These are phyloP conservation scores for Penicillium expansum DNA, from an alignment of 2,329 filamentous ascomycete genomes.

Conservation along the genomic window DNA sequence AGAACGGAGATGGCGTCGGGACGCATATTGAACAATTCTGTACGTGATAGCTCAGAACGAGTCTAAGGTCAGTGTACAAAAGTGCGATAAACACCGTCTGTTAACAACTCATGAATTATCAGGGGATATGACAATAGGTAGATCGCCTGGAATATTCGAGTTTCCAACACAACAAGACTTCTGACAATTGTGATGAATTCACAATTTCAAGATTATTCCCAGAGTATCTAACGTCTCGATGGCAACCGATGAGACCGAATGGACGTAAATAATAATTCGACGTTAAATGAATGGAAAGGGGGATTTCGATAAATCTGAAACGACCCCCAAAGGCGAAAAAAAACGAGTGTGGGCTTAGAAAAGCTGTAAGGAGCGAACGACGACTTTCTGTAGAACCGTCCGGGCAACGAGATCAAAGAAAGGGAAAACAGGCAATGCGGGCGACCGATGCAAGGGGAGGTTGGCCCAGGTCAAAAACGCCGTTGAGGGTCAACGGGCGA, in stretches of 20 bases:
- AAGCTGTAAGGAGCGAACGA: constrained; percentile 24
- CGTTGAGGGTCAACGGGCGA: constrained; percentile 12
- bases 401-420: constrained; percentile 20
- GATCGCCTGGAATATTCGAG: neutral
- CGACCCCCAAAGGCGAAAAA: constrained; percentile 16
- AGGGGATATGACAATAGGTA: neutral
- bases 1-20: constrained; percentile 29
- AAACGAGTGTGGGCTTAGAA: constrained; percentile 21
- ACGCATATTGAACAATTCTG: constrained; percentile 29
- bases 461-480: constrained; percentile 26
- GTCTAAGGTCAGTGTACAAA: constrained; percentile 16
- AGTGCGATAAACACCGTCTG: constrained; percentile 18
- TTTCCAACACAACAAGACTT: constrained; percentile 2
- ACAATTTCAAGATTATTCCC: neutral
- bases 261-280: constrained; percentile 6
- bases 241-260: constrained; percentile 21
- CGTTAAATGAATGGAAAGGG: constrained; percentile 25
- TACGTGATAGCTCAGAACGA: constrained; percentile 4
- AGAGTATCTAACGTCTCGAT: constrained; percentile 17
- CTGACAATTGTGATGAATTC: neutral
- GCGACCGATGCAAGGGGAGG: constrained; percentile 25
- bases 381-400: constrained; percentile 16
- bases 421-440: constrained; percentile 4
- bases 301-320: constrained; percentile 14
- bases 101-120: constrained; percentile 15